These are phyloP conservation scores for Drechslerella stenobrocha DNA, from an alignment of 2,329 filamentous ascomycete species.

Conservation along the genomic window DNA sequence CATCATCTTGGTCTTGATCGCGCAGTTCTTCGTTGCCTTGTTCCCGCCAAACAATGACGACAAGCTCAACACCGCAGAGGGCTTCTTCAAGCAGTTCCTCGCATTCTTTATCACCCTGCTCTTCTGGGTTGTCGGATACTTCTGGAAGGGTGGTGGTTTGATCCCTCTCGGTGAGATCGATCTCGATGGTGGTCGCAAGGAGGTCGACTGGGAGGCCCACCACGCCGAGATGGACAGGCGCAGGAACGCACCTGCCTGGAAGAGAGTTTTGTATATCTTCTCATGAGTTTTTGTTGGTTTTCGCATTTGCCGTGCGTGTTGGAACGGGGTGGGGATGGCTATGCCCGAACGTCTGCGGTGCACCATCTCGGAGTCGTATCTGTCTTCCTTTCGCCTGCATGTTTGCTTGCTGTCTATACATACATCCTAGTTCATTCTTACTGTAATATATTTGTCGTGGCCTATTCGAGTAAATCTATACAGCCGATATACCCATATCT, in stretches of 20 bases:
- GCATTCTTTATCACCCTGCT: conserved; percentile 61
- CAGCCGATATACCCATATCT: too few relatives aligned
- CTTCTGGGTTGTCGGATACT: conserved; percentile 64
- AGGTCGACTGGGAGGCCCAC: conserved; percentile 68
- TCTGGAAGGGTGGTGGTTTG: conserved; percentile 69
- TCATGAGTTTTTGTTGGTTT: conserved; percentile 8
- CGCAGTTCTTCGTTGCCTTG: conserved; percentile 58
- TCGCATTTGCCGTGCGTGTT: not conserved
- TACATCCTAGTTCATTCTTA: too few relatives aligned
- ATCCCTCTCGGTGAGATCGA: conserved; percentile 66
- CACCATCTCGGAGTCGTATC: too few relatives aligned
- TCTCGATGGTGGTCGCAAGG: conserved; percentile 65
- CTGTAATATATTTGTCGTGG: too few relatives aligned
- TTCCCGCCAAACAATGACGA: conserved; percentile 38
- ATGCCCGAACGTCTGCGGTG: too few relatives aligned
- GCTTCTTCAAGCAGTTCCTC: conserved; percentile 63
- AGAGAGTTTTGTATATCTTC: conserved; percentile 33
- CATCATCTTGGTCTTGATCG: conserved; percentile 61
- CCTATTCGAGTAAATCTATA: too few relatives aligned
- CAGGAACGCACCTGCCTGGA: conserved; percentile 27
- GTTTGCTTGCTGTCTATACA: too few relatives aligned
- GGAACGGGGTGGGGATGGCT: not conserved
- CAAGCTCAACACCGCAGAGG: conserved; percentile 55
- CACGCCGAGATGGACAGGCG: conserved; percentile 56
- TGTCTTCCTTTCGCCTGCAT: too few relatives aligned